Evolutionary conservation across 2,329 filamentous ascomycete genomes (phyloP).

Genomic region (Beauveria australis): DNA sequence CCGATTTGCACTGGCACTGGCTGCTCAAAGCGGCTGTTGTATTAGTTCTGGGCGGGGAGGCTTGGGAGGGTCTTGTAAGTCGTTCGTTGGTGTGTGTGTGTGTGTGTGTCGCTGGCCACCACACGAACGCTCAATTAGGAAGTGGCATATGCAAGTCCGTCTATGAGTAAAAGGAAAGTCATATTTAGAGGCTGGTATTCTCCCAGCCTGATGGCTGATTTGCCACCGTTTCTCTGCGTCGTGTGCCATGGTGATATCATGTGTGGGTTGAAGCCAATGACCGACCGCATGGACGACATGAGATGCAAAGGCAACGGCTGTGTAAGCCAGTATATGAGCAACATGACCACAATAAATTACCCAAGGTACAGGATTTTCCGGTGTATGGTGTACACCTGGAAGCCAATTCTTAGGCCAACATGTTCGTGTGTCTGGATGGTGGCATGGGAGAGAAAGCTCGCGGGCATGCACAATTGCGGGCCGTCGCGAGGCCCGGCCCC

Average conservation of each 20-base stretch:
- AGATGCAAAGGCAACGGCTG: neutral
- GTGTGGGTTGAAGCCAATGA: neutral
- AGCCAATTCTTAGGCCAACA: neutral
- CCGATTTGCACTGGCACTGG: neutral
- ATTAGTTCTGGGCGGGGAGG: neutral
- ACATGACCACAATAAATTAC: neutral
- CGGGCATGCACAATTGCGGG: neutral
- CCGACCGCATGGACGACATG: neutral
- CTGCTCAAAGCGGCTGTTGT: neutral
- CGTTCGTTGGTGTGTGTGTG: neutral
- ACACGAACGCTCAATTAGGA: neutral
- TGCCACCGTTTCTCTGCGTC: neutral
- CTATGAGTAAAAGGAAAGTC: neutral
- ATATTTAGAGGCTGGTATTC: constrained; percentile 3
- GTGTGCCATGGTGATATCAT: neutral
- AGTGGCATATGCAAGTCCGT: neutral
- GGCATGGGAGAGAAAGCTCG: neutral
- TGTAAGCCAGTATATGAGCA: neutral
- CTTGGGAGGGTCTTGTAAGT: neutral
- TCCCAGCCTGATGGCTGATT: constrained; percentile 5
- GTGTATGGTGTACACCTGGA: neutral
- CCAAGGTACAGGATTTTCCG: neutral
- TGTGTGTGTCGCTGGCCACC: neutral
- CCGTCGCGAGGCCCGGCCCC: neutral
- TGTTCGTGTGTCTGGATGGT: neutral